Percentiles rank a stretch among this genome's conserved stretches.
Evolutionary conservation across 2,329 filamentous ascomycete species (phyloP).

Genomic region (Cladosporium halotolerans): DNA sequence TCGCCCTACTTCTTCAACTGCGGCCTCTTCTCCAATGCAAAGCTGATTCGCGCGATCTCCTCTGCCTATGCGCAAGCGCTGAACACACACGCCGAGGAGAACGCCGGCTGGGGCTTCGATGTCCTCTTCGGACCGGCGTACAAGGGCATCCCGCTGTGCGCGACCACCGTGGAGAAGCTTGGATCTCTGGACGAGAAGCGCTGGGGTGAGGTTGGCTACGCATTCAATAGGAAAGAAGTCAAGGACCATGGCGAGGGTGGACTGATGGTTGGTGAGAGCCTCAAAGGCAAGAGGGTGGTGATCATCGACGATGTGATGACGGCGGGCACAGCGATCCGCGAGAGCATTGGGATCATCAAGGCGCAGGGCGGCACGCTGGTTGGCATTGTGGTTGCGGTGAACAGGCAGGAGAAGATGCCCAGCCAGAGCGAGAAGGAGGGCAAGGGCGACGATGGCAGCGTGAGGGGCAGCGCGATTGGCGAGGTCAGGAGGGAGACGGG

Average conservation of each 20-base stretch:
- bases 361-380: constrained; percentile 77
- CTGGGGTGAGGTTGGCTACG: constrained; percentile 70
- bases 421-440: constrained; percentile 37
- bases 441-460: constrained; percentile 57
- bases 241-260: constrained; percentile 96
- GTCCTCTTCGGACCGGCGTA: constrained; percentile 92
- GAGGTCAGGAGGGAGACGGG: constrained; percentile 76
- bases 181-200: constrained; percentile 59
- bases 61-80: constrained; percentile 69
- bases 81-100: constrained; percentile 37
- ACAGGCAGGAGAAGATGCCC: constrained; percentile 78
- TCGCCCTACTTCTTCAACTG: constrained; percentile 99
- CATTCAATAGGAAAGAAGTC: constrained; percentile 92
- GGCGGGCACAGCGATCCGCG: constrained; percentile 86
- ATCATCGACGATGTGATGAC: constrained; percentile 97
- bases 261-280: constrained; percentile 77
- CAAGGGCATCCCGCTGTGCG: constrained; percentile 91
- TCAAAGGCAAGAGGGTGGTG: constrained; percentile 79
- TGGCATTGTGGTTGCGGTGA: constrained; percentile 82
- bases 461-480: constrained; percentile 74
- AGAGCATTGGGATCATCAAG: constrained; percentile 84
- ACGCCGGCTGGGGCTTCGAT: constrained; percentile 58
- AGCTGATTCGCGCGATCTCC: constrained; percentile 70
- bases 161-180: constrained; percentile 69
- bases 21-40: constrained; percentile 77